Evolutionary conservation across 805 yeast species (phyloP), one percentile per base, ranked within the genome.

Genomic region (Yarrowia keelungensis): DNA sequence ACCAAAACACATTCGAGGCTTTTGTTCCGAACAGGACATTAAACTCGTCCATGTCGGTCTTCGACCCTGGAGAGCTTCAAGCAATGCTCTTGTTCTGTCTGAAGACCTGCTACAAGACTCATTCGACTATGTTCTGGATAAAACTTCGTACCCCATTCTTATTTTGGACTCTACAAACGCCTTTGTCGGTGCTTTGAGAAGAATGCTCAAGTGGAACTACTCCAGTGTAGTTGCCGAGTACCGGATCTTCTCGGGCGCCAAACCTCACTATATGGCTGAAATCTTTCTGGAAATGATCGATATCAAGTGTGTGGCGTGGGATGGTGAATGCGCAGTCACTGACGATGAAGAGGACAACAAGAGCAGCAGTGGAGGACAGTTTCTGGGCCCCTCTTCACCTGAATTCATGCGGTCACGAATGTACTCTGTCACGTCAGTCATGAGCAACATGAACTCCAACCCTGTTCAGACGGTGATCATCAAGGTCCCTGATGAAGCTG

Each of bases 131-230:
- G 75, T 91, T 8, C 79, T 94, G 49, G 87, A 94, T 75, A 78
- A 75, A 41, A 80, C 84, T 35, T 81, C 88, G 72, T 87, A 89
- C 74, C 92, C 92, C 66, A 76, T 90, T 5, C 79, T 94, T 54
- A 77, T 94, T 14, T 86, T 95, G 26, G 98, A 95, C 75, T 85
- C 89, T 46, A 88, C 93, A 8, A 88, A 89, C 69, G 86, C 95
- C 12, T 82, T 93, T 19, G 85, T 92, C 11, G 97, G 98, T 0
- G 81, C 93, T 2, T 79, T 95, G 42, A 81, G 99, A 65, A 88
- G 89, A 75, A 81, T 93, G 47, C 95, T 91, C 77, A 89, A 89
- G 78, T 94, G 98, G 98, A 89, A 87, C 73, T 89, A 89, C 75
- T 86, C 93, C 32, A 88, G 96, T 19, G 86, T 94, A 5, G 84